Evolutionary conservation across 2,329 filamentous ascomycete genomes (phyloP), one percentile per base, ranked within the genome.

Genomic region (Fusarium nisikadoi): DNA sequence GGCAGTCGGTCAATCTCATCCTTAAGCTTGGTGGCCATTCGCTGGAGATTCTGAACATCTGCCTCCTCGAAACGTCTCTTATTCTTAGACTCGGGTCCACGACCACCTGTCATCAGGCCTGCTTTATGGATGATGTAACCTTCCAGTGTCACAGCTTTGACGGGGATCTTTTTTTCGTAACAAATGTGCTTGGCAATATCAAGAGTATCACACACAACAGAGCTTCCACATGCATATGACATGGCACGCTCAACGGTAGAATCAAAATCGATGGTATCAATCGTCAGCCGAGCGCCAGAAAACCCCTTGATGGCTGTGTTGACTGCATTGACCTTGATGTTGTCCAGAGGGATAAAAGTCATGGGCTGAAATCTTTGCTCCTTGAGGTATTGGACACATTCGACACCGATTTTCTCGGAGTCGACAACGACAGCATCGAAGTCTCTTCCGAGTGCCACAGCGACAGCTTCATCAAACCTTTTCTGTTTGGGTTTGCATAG

Each of bases 51-150:
- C 72, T 97, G 93, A 35, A 98, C 90, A 75, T 98, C 94, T 12
- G 92, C 90, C 75, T 98, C 95, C 77, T 97, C 95, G 83, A 97
- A 98, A 57, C 93, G 89, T 64, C 94, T 92, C 72, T 94, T 93
- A 65, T 91, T 90, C 80, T 93, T 93, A 50, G 91, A 88, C 49
- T 92, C 90, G 2, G 91, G 91, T 35, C 94, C 92, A 69, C 94
- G 92, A 73, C 96, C 96, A 86, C 96, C 96, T 53, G 96, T 98
- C 92, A 99, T 98, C 58, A 97, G 87, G 78, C 96, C 96, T 49
- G 93, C 94, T 80, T 98, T 98, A 84, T 97, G 94, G 72, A 99
- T 98, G 68, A 99, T 92, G 60, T 92, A 95, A n/a, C 96, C 96
- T 78, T 98, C 95, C 17, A 98, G 83, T 1, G 95, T 97, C 17